Conservation (phyloP, 257 asterid species). For the Apocynum venetum region DNA sequence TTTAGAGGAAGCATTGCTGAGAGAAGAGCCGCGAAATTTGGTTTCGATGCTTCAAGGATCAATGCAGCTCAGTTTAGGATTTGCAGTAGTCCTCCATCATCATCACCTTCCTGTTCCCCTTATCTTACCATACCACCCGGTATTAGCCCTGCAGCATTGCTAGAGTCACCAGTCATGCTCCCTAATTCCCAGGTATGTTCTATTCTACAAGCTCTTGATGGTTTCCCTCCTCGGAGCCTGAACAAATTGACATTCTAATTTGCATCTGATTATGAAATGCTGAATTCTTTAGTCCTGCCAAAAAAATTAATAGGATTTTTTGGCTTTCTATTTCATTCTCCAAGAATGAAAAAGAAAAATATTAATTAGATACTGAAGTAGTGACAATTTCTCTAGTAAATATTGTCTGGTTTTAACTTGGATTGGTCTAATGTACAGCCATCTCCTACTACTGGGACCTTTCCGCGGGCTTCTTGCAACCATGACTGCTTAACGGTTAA, state of each 20-base stretch:
- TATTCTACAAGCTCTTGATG: no score
- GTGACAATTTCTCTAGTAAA: neutral
- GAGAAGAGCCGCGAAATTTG: conserved; percentile 55
- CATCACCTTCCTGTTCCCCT: conserved; percentile 22
- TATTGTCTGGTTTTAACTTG: neutral
- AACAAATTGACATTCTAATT: no score
- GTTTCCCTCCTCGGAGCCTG: no score
- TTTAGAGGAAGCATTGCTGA: conserved; percentile 45
- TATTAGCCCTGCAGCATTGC: conserved; percentile 64
- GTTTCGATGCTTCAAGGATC: conserved; percentile 44
- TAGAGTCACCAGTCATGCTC: conserved; percentile 67
- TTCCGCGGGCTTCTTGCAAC: conserved; percentile 29
- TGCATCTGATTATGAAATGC: neutral
- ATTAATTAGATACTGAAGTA: no score
- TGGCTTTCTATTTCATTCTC: neutral
- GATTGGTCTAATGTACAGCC: conserved; percentile 29
- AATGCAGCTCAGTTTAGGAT: conserved; percentile 14
- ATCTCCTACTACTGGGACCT: conserved; percentile 73
- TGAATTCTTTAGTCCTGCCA: no score
- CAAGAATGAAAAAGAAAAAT: neutral
- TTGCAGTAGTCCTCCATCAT: neutral
- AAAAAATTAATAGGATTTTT: neutral
- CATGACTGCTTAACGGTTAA: conserved; percentile 23
- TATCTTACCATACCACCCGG: conserved; percentile 60
- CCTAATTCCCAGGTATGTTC: conserved; percentile 50